Conservation (phyloP, 2,329 filamentous ascomycete genomes). For the Cladosporium sp. region DNA sequence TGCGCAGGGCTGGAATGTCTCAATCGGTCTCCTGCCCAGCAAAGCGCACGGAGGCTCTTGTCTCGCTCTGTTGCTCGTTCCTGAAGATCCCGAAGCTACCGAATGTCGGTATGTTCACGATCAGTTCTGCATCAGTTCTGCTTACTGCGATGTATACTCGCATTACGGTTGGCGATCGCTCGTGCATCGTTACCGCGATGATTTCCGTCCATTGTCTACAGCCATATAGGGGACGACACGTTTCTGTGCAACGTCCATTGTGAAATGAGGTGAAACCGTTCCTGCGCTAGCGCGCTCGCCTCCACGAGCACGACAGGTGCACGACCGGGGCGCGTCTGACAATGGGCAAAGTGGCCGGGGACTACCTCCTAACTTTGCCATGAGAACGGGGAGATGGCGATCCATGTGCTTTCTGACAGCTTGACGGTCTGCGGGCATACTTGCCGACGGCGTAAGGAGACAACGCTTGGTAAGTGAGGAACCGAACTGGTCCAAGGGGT, state of each 20-base stretch:
- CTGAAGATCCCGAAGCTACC: not conserved
- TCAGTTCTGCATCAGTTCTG: not conserved
- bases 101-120: not conserved
- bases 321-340: constrained; percentile 1
- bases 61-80: not conserved
- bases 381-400: too few species aligned
- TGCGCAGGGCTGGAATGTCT: constrained; percentile 13
- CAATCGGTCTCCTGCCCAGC: not conserved
- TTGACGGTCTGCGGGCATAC: too few species aligned
- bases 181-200: too few species aligned
- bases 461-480: too few species aligned
- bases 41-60: not conserved
- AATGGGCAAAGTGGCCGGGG: not conserved
- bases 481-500: too few species aligned
- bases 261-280: constrained; percentile 11
- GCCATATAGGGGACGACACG: not conserved
- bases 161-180: too few species aligned
- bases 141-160: too few species aligned
- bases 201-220: too few species aligned
- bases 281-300: constrained; percentile 3
- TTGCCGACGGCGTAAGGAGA: too few species aligned
- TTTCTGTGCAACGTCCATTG: not conserved
- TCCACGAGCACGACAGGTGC: not conserved
- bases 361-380: not conserved
- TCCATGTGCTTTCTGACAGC: too few species aligned